phyloP scores from a whole-genome alignment of 2,329 filamentous ascomycete species.

The Cercospora zeina region DNA sequence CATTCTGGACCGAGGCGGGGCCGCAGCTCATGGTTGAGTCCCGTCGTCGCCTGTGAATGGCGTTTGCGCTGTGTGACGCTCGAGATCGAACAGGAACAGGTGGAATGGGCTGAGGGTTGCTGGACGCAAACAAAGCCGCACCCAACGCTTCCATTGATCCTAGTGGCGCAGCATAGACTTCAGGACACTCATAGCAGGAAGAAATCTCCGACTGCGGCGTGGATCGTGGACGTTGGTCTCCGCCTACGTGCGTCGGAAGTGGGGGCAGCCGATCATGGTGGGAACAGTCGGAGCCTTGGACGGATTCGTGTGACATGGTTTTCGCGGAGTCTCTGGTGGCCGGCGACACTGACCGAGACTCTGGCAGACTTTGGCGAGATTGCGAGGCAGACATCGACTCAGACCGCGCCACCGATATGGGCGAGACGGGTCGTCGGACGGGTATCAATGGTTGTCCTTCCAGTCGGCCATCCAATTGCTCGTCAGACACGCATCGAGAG shows the following conservation, averaged over 20 bases:
- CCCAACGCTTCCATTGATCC: constrained; percentile 20
- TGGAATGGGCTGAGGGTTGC: background rate
- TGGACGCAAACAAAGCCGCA: constrained; percentile 20
- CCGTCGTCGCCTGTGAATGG: background rate
- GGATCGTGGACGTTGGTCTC: background rate
- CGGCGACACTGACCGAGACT: constrained; percentile 15
- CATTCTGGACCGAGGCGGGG: constrained; percentile 28
- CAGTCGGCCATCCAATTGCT: constrained; percentile 34
- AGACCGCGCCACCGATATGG: too few species aligned
- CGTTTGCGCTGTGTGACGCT: background rate
- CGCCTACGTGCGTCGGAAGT: constrained; percentile 4
- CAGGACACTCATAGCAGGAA: constrained; percentile 17
- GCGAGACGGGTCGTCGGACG: constrained; percentile 21
- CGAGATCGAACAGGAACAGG: background rate
- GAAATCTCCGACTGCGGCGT: background rate
- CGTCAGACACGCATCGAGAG: constrained; percentile 36
- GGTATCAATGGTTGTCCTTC: constrained; percentile 24
- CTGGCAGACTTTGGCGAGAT: constrained; percentile 7
- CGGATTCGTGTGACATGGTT: constrained; percentile 3
- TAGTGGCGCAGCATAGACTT: constrained; percentile 17
- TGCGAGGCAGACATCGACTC: background rate
- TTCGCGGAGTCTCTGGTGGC: constrained; percentile 8
- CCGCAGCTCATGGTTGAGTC: constrained; percentile 21
- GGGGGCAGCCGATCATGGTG: constrained; percentile 2
- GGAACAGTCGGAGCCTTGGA: constrained; percentile 22